Base-by-base conservation (phyloP, 345 rosid species). In the Barbarea vulgaris region DNA sequence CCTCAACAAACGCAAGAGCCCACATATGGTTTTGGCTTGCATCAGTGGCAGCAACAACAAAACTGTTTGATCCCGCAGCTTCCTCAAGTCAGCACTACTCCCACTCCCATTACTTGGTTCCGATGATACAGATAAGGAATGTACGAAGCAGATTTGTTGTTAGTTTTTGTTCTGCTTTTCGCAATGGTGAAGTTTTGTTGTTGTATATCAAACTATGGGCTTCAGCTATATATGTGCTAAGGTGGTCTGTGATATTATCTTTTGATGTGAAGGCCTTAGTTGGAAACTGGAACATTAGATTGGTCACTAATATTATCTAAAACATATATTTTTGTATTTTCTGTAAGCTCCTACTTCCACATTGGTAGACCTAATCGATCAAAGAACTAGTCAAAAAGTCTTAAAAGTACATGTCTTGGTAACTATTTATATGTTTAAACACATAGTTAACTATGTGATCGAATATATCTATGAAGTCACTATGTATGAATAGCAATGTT, bases 101-200 rank as follows among this genome's bases (percentile, higher is more conserved):
- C 91, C 3, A 50, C 88, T 48, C 90, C 93, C 12, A 65, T 90
- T 7, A 69, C 87, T 12, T 90, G 91, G 93, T 82, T 75, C 52
- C 75, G 44, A 19, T 90, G 62, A 71, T 63, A 41, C 1, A 7
- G 24, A 13, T 24, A 0, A 0, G 41, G 22, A 30, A 13, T 5
- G 15, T 34, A 4, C 34, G 36, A 41, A 41, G 51, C 17, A 61
- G 33, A 61, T 39, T 63, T 25, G 67, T n/a, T 62, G 51, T 25
- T 62, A 15, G 34, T 25, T 42, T 42, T 62, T 8, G 34, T 41
- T 60, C 48, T 62, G 67, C 34, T 22, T 41, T 41, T 62, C 5
- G 9, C 9, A 5, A 39, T 61, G 50, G 13, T 28, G 10, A 24
- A 25, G 67, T 41, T 41, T 41, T 22, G 67, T 62, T 24, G 67